Conservation (phyloP, 2,329 filamentous ascomycete species). For the Mollisia scopiformis region DNA sequence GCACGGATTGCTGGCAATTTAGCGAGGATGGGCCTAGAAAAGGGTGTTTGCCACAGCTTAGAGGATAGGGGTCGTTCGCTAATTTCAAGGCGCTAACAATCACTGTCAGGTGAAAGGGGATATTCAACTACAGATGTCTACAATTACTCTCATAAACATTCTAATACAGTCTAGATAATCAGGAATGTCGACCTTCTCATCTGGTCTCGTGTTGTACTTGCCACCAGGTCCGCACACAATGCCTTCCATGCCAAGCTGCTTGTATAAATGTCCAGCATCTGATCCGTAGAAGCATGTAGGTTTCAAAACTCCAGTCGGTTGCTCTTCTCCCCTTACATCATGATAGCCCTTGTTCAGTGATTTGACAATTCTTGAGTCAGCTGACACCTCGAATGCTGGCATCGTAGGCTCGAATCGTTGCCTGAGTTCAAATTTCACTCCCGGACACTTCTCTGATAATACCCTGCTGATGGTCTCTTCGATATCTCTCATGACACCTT, state of each 20-base stretch:
- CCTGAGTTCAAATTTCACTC: background rate
- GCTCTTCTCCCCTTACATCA: background rate
- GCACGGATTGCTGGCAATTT: too few relatives aligned
- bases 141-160: slow-evolving; percentile 6
- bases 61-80: background rate
- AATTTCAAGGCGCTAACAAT: too few relatives aligned
- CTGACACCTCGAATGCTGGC: slow-evolving; percentile 3
- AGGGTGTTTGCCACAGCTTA: too few relatives aligned
- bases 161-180: slow-evolving; percentile 3
- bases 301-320: slow-evolving; percentile 1
- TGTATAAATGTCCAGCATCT: slow-evolving; percentile 2
- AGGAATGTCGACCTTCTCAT: slow-evolving; percentile 2
- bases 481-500: background rate
- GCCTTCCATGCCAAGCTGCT: slow-evolving; percentile 1
- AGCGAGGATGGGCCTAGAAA: background rate
- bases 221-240: slow-evolving; percentile 5
- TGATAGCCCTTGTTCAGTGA: background rate
- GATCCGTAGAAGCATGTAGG: slow-evolving; percentile 5
- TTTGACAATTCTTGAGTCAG: slow-evolving; percentile 1
- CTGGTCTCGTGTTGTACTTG: slow-evolving; percentile 1
- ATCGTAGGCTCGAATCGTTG: slow-evolving; percentile 2
- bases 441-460: background rate
- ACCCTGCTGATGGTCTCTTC: background rate
- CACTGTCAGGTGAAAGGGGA: too few relatives aligned
- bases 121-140: slow-evolving; percentile 3